Base-by-base conservation (phyloP, 2,329 filamentous ascomycete species). In the Hymenoscyphus linearis region DNA sequence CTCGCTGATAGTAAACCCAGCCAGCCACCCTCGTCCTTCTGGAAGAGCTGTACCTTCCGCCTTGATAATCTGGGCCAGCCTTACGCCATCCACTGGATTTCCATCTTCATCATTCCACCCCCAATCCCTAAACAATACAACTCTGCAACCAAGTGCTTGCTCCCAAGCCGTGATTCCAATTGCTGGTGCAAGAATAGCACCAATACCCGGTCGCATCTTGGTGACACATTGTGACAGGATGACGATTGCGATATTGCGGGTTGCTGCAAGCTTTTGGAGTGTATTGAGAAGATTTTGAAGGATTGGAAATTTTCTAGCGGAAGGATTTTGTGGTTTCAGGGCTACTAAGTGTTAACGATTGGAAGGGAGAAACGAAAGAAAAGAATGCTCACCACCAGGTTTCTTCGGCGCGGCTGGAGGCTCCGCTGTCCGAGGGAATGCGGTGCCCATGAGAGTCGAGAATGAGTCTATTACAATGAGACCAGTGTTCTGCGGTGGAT, bases 111-210 rank as follows among this genome's bases (percentile, higher is more conserved):
- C 75, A 58, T 76, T 74, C 76, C 80, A 83, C 64, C 79, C 82
- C 83, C 85, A 93, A 76, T 96, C 91, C 69, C 89, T 83, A 74
- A 95, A 96, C 36, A 96, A 74, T 26, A 88, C 87, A 63, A 96
- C 74, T 59, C 91, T 82, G 50, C 85, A 89, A 64, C 85, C 84
- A 40, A 96, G 78, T 35, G 86, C 88, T 65, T 85, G 85, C 63
- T 96, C 92, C 93, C 93, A 97, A 50, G 89, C 84, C 22, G 80
- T 80, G 14, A 89, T 86, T 60, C 88, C 88, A 64, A 97, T 80
- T 47, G 90, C 85, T 16, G 92, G 89, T 58, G 87, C 82, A 55
- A 98, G 78, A 12, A 87, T 83, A 14, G 92, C 89, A 66, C 80
- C 83, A 66, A 77, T 80, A 65, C 82, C 86, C 3, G 80, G 79